A percentile compares a stretch with the other conserved stretches of the same genome.
Conservation (phyloP, 352 stramenopile species). For the Salisapilia sapeloensis region DNA sequence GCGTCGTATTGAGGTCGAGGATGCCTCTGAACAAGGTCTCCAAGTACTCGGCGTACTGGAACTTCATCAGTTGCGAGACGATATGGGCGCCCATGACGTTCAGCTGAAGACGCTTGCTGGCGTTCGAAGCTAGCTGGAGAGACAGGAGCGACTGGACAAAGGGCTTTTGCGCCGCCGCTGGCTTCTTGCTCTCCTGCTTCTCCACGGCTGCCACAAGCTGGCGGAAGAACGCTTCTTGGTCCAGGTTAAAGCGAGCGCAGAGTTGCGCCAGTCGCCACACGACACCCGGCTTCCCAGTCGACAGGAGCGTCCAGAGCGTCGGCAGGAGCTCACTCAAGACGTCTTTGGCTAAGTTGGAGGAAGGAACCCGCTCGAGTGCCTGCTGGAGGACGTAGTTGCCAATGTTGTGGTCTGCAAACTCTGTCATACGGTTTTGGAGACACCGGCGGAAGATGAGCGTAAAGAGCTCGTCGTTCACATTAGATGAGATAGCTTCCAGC, state of each 20-base stretch:
- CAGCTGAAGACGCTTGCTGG: conserved; percentile 36
- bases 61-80: conserved; percentile 47
- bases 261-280: conserved; percentile 67
- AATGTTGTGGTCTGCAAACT: conserved; percentile 55
- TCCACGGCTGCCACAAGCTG: conserved; percentile 35
- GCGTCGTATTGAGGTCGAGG: conserved; percentile 37
- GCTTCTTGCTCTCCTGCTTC: conserved; percentile 72
- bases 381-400: conserved; percentile 76
- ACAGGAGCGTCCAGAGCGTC: conserved; percentile 51
- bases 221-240: conserved; percentile 29
- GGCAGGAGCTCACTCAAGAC: conserved; percentile 39
- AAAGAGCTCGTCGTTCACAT: conserved; percentile 48
- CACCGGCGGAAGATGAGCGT: conserved; percentile 44
- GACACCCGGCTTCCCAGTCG: conserved; percentile 45
- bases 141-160: conserved; percentile 45
- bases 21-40: conserved; percentile 39
- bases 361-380: conserved; percentile 31
- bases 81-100: conserved; percentile 71
- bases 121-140: conserved; percentile 44
- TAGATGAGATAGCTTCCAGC: conserved; percentile 42
- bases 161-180: conserved; percentile 35
- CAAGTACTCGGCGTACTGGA: conserved; percentile 27
- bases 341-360: conserved; percentile 17
- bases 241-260: conserved; percentile 38
- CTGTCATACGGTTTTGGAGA: conserved; percentile 34